A percentile compares a stretch with the other conserved stretches of the same genome.
phyloP scores from a whole-genome alignment of 2,329 filamentous ascomycete genomes.

The Calonectria pteridis region DNA sequence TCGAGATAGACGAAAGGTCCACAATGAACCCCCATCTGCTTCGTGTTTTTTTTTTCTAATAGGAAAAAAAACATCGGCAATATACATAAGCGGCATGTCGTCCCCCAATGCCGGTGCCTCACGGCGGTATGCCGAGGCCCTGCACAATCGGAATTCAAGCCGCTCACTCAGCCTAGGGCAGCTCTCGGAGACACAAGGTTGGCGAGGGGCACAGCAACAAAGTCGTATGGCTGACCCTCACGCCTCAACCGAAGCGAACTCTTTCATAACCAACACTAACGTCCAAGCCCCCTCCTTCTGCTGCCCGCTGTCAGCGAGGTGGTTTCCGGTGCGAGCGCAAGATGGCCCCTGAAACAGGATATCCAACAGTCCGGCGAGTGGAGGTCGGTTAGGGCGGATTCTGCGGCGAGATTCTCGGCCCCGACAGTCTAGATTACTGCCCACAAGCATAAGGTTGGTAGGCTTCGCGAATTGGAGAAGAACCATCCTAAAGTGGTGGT shows the following conservation, averaged over 20 bases:
- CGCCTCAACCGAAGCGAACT: neutral
- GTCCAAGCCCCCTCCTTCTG: neutral
- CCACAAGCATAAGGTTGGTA: slow-evolving; percentile 27
- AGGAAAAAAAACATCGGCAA: neutral
- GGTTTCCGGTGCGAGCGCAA: slow-evolving; percentile 8
- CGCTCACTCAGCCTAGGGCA: slow-evolving; percentile 19
- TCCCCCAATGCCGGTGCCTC: slow-evolving; percentile 27
- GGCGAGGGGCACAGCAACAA: slow-evolving; percentile 18
- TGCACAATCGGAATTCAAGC: slow-evolving; percentile 25
- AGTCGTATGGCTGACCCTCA: slow-evolving; percentile 25
- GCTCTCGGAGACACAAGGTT: slow-evolving; percentile 13
- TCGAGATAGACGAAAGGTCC: slow-evolving; percentile 29
- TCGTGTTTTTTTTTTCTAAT: neutral
- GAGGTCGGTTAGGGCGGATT: slow-evolving; percentile 37
- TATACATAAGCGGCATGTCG: slow-evolving; percentile 23
- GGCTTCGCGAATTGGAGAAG: slow-evolving; percentile 21
- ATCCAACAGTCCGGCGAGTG: slow-evolving; percentile 8
- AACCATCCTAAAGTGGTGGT: slow-evolving; percentile 21
- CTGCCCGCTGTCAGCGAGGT: slow-evolving; percentile 8
- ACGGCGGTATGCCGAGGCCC: slow-evolving; percentile 26
- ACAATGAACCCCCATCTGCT: slow-evolving; percentile 16
- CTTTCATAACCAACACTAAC: slow-evolving; percentile 18
- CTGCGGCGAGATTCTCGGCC: slow-evolving; percentile 43
- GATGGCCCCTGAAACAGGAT: slow-evolving; percentile 17
- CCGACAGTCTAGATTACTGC: slow-evolving; percentile 37